A percentile compares a stretch with the other conserved stretches of the same genome.
Conservation (phyloP, 2,329 filamentous ascomycete genomes). For the Colletotrichum sp. region DNA sequence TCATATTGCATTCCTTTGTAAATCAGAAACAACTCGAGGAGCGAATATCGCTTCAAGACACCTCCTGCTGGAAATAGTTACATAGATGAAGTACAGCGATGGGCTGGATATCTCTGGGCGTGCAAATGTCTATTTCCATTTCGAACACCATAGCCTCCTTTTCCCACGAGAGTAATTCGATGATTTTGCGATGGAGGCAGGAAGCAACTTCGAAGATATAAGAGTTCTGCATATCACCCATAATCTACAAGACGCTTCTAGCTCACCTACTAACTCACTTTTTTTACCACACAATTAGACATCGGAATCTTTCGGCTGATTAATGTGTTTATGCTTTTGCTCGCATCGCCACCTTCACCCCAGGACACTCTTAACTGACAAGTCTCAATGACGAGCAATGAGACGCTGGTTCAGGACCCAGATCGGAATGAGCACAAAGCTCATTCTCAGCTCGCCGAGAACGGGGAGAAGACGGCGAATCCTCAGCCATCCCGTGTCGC, state of each 20-base stretch:
- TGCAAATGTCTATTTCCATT: not conserved
- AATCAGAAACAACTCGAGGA: not conserved
- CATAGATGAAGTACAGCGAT: not conserved
- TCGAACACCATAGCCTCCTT: not conserved
- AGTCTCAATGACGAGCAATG: not conserved
- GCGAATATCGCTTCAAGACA: not conserved
- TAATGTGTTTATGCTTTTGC: not conserved
- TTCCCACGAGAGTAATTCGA: not conserved
- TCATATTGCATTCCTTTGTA: not conserved
- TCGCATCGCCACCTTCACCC: not conserved
- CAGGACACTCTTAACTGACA: not conserved
- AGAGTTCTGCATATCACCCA: not conserved
- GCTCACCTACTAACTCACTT: not conserved
- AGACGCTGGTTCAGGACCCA: not conserved
- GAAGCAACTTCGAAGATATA: not conserved
- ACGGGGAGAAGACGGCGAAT: not conserved
- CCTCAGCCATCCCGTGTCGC: not conserved
- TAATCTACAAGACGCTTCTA: not conserved
- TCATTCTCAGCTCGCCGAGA: not conserved
- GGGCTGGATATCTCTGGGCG: not conserved
- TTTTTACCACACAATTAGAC: not conserved
- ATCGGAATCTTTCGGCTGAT: not conserved
- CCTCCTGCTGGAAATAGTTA: not conserved
- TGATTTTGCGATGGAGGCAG: not conserved
- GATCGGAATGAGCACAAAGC: not conserved